Percentiles rank a stretch among this genome's conserved stretches.
phyloP scores from a whole-genome alignment of 768 basidiomycete species.

The Rhodotorula toruloides region DNA sequence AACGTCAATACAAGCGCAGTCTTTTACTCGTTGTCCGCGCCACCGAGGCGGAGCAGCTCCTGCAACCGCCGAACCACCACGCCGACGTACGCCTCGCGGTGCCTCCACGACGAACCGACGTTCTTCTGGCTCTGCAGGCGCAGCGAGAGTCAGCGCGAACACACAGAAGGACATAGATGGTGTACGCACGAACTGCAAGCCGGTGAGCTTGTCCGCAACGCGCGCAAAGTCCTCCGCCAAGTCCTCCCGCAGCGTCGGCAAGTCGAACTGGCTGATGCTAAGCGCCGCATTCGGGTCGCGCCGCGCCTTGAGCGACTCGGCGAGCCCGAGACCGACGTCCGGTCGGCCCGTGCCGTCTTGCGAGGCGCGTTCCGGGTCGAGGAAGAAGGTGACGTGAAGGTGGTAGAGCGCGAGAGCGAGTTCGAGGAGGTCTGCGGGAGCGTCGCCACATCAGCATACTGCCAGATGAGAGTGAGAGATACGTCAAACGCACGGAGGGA shows the following conservation, averaged over 20 bases:
- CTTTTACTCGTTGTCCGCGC: background rate
- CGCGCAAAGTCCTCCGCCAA: conserved; percentile 56
- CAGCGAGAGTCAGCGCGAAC: background rate
- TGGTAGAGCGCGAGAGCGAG: conserved; percentile 73
- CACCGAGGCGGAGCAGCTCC: conserved; percentile 18
- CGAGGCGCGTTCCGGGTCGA: conserved; percentile 38
- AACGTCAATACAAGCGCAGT: background rate
- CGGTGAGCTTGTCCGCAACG: conserved; percentile 54
- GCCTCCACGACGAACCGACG: conserved; percentile 56
- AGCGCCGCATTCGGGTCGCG: conserved; percentile 7
- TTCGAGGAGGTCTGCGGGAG: conserved; percentile 52
- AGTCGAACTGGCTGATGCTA: conserved; percentile 16
- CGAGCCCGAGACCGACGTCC: conserved; percentile 37
- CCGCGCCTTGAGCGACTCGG: conserved; percentile 22
- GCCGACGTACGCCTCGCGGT: conserved; percentile 66
- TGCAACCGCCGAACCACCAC: conserved; percentile 61
- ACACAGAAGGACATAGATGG: background rate
- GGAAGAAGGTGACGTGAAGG: conserved; percentile 70
- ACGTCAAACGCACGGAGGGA: conserved; percentile 55
- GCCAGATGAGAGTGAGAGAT: background rate
- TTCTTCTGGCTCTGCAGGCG: conserved; percentile 37
- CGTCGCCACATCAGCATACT: too few relatives aligned
- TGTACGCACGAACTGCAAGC: conserved; percentile 55
- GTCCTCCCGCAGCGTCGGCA: conserved; percentile 26
- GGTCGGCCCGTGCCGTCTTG: conserved; percentile 48